Conservation (phyloP, 768 basidiomycete genomes). For the Boletus rubroflammeus region DNA sequence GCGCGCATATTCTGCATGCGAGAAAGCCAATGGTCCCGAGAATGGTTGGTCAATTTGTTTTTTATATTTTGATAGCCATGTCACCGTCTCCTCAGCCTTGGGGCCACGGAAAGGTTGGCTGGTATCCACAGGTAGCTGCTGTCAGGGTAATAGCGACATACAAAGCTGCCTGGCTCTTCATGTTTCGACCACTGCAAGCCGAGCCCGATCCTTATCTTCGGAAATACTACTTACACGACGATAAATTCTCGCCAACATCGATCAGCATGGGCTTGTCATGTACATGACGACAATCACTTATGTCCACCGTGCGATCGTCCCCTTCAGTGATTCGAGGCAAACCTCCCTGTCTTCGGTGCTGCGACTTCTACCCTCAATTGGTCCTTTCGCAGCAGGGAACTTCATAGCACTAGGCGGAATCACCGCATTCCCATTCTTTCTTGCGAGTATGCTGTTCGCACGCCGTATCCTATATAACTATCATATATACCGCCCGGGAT, state of each 20-base stretch:
- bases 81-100: constrained; percentile 24
- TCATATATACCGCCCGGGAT: too few species aligned
- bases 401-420: constrained; percentile 67
- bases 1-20: constrained; percentile 64
- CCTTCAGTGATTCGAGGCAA: too few species aligned
- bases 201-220: too few species aligned
- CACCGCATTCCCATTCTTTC: constrained; percentile 61
- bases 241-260: not conserved
- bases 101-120: constrained; percentile 15
- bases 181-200: not conserved
- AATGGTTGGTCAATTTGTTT: constrained; percentile 68
- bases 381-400: constrained; percentile 63
- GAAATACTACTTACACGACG: not conserved
- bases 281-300: too few species aligned
- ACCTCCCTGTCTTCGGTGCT: constrained; percentile 60
- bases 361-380: constrained; percentile 42
- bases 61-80: constrained; percentile 76
- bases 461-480: too few species aligned
- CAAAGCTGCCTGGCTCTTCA: constrained; percentile 9
- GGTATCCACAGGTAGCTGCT: constrained; percentile 1
- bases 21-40: constrained; percentile 79
- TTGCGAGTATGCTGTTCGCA: constrained; percentile 55
- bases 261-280: not conserved
- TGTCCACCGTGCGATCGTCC: too few species aligned
- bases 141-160: not conserved